phyloP scores from a whole-genome alignment of 192 early-diverging fungal species.

The Thamnidium elegans region DNA sequence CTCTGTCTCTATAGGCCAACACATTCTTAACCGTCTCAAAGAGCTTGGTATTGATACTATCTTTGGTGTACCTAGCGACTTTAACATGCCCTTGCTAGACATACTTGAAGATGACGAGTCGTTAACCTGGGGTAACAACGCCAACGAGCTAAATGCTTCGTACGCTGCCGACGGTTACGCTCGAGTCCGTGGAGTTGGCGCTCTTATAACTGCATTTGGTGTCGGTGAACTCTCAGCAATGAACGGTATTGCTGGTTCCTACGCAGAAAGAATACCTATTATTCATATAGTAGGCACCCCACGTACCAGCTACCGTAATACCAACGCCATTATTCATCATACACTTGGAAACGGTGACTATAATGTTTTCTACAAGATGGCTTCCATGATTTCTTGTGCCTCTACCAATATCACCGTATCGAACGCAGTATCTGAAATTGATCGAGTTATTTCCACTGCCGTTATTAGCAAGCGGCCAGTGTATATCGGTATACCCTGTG shows the following conservation, averaged over 20 bases:
- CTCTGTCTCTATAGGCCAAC: slow-evolving; percentile 33
- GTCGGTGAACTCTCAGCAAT: slow-evolving; percentile 43
- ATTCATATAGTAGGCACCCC: slow-evolving; percentile 51
- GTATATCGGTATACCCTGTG: too few relatives aligned
- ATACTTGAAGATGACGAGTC: slow-evolving; percentile 37
- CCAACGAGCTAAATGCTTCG: slow-evolving; percentile 42
- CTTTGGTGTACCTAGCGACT: slow-evolving; percentile 50
- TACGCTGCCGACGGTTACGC: slow-evolving; percentile 55
- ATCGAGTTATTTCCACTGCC: too few relatives aligned
- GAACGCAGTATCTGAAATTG: too few relatives aligned
- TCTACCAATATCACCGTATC: too few relatives aligned
- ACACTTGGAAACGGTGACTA: too few relatives aligned
- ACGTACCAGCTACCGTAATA: slow-evolving; percentile 35
- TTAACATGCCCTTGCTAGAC: slow-evolving; percentile 37
- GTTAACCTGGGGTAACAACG: slow-evolving; percentile 43
- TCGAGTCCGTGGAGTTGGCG: slow-evolving; percentile 37
- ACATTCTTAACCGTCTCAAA: slow-evolving; percentile 41
- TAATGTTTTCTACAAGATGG: too few relatives aligned
- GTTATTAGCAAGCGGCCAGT: too few relatives aligned
- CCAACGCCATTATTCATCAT: slow-evolving; percentile 29
- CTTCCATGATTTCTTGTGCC: too few relatives aligned
- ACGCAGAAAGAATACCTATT: slow-evolving; percentile 45
- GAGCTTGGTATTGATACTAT: slow-evolving; percentile 43
- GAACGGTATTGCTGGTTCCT: slow-evolving; percentile 47
- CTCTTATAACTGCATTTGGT: slow-evolving; percentile 46